Base-by-base conservation (phyloP, 2,329 filamentous ascomycete species). In the Fusarium pseudocircinatum region DNA sequence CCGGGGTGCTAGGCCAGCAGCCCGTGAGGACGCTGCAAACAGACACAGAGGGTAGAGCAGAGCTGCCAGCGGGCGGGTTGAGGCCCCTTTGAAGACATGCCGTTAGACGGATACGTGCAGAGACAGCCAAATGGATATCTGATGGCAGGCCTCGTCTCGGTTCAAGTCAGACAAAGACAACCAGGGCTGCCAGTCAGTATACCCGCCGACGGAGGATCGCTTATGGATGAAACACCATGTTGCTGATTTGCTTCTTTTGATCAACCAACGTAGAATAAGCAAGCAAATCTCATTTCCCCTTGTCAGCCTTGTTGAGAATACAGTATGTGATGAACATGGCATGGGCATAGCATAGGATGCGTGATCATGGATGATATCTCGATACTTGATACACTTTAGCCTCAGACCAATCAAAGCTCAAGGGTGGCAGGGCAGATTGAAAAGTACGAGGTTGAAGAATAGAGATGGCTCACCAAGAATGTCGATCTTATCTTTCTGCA, bases 401-500 rank as follows among this genome's bases (percentile, higher is more conserved):
- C 16, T 26, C 30, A 32, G 26, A 56, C 67, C 71, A 73, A 73
- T 72, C 67, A 74, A 42, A 74, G 71, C 71, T 74, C 63, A 74
- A 62, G 42, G 15, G 13, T n/a, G 30, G 39, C 40, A 30, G 22
- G 47, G 42, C 47, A 67, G 43, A 67, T 61, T 68, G 47, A 39
- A 36, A 53, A 32, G 50, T 28, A 20, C 22, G 46, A 42, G 64
- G 34, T 68, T 57, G 64, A 69, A 40, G 40, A 50, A 59, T 58
- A 67, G 57, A 71, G 60, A 67, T 72, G 71, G 53, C 64, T 69
- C 67, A 62, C 50, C 50, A 59, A 63, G 50, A 59, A 73, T 65
- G 72, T 64, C 70, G 76, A 78, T 81, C 78, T 65, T 65, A 63
- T 67, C 40, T 49, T 72, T 69, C 40, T 36, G 57, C 65, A 73